Conservation (phyloP, 164 flowering plant species). For the Vitis vinifera region ASM3070453v1 NC_081807.1:3747501-3748000, state of each 20-base stretch:
- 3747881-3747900: constrained; percentile 74
- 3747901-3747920: constrained; percentile 80
- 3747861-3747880: constrained; percentile 86
- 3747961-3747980: constrained; percentile 88
- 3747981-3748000: constrained; percentile 93
- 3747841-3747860: not conserved
- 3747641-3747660: constrained; percentile 60
- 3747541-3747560: constrained; percentile 74
- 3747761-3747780: no score
- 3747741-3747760: constrained; percentile 27
- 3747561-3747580: constrained; percentile 84
- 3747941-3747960: constrained; percentile 88
- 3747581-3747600: constrained; percentile 63
- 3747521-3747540: constrained; percentile 65
- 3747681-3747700: constrained; percentile 84
- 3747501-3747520: constrained; percentile 38
- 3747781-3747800: no score
- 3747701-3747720: constrained; percentile 54
- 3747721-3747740: constrained; percentile 50
- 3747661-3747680: constrained; percentile 87
- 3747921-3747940: constrained; percentile 58
- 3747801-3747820: no score
- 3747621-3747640: constrained; percentile 1
- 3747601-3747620: not conserved
- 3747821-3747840: no score